phyloP scores from a whole-genome alignment of 139 green algal species.

The Astrephomene gubernaculifera region DNA sequence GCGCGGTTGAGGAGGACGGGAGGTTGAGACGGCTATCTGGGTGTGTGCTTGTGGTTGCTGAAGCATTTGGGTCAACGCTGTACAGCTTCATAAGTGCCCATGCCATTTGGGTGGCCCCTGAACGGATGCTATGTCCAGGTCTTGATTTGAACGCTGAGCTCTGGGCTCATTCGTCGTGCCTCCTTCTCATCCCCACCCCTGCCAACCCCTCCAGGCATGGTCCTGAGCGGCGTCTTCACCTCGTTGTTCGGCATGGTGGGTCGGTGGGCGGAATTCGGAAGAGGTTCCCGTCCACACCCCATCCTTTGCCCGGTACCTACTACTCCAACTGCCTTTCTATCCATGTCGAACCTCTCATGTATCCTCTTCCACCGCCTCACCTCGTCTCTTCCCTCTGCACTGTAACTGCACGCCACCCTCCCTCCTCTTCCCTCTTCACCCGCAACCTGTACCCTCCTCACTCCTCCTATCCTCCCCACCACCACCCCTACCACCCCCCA shows the following conservation, averaged over 20 bases:
- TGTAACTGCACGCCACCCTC: too few relatives aligned
- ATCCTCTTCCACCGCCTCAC: background rate
- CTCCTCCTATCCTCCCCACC: background rate
- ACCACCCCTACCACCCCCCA: background rate
- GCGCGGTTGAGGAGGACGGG: too few relatives aligned
- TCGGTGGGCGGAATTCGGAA: background rate
- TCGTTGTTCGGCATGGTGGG: slow-evolving; percentile 84
- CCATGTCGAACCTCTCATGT: too few relatives aligned
- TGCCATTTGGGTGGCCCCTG: too few relatives aligned
- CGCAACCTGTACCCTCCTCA: background rate
- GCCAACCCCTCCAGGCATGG: slow-evolving; percentile 79
- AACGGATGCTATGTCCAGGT: background rate
- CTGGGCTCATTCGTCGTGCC: too few relatives aligned
- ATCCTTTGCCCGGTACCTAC: background rate
- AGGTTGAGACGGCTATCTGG: too few relatives aligned
- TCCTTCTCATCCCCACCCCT: too few relatives aligned
- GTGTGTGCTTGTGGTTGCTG: too few relatives aligned
- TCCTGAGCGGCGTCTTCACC: slow-evolving; percentile 82
- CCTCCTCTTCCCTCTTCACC: background rate
- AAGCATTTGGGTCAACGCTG: too few relatives aligned
- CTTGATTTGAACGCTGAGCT: too few relatives aligned
- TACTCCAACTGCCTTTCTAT: too few relatives aligned
- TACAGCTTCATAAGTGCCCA: too few relatives aligned
- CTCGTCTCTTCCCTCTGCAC: background rate
- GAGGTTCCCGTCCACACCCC: background rate